Evolutionary conservation across 345 rosid genomes (phyloP), one percentile per base, ranked within the genome.

Genomic region (Pugionium cornutum): DNA sequence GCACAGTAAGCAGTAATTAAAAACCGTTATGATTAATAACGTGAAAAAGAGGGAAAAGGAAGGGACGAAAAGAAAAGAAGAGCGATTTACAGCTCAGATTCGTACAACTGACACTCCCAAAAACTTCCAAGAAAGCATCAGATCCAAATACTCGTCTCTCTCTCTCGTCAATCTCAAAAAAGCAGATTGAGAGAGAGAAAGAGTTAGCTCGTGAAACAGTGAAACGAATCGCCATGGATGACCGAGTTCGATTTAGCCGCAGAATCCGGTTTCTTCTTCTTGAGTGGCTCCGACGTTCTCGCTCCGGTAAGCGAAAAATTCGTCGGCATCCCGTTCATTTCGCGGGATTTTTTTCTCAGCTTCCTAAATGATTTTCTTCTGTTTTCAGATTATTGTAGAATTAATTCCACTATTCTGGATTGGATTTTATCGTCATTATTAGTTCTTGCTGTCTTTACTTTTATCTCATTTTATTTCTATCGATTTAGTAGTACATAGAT

Each of bases 251-350:
- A 64, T 27, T 85, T 43, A 82, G 78, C 84, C 82, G 81, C 66
- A 88, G 80, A 80, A 66, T 86, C 70, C 83, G 78, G 25, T 78
- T 71, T 57, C 76, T 67, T 55, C 84, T 81, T 69, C 89, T 81
- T 27, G 72, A 83, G 0, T 85, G 91, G 94, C 88, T 85, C 62
- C 86, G 65, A 35, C 84, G 98, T 73, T 81, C 98, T 76, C 88
- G 83, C 68, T 82, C 94, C 47, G 85, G 92, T 91, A 9, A 63
- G 11, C 41, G 3, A 6, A 0, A 58, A 58, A 10, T 59, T 52
- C 62, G 5, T 5, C 50, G 2, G 34, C n/a, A 10, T 42, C 34
- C 63, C 48, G 0, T 39, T 47, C 62, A 5, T 40, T 40, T 51
- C 4, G 31, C 9, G 54, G 29, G 51, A 0, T 0, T 56, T 33